Conservation (phyloP, 106 monocot genomes). For the Iris macrosiphon region DNA sequence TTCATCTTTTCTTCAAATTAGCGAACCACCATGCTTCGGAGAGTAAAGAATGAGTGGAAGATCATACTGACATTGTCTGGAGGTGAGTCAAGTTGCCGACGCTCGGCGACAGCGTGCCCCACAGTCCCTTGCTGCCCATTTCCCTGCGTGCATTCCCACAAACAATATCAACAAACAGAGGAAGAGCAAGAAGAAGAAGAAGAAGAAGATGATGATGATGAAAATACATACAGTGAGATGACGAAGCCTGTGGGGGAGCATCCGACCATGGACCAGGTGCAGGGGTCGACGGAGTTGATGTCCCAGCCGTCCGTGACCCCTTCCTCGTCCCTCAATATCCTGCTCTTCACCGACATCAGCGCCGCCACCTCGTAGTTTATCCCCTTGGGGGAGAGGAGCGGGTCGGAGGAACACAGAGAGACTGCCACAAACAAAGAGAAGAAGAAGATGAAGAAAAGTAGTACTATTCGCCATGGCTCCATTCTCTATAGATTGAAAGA, state of each 20-base stretch:
- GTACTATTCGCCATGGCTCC: too few relatives aligned
- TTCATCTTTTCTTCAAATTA: too few relatives aligned
- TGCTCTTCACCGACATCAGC: conserved; percentile 85
- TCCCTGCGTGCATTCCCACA: too few relatives aligned
- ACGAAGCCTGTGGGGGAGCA: conserved; percentile 89
- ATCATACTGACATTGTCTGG: conserved; percentile 81
- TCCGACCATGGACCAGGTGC: conserved; percentile 94
- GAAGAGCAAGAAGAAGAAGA: neutral
- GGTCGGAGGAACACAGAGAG: conserved; percentile 42
- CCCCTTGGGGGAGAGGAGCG: conserved; percentile 81
- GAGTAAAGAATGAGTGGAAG: too few relatives aligned
- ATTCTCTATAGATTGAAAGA: too few relatives aligned
- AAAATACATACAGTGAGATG: conserved; percentile 52
- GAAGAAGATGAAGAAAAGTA: too few relatives aligned
- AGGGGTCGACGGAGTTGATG: conserved; percentile 94
- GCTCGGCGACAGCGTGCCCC: conserved; percentile 64
- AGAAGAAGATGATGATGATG: conserved; percentile 3
- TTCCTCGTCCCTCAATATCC: conserved; percentile 58
- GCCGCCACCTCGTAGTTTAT: conserved; percentile 97
- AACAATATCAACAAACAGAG: neutral
- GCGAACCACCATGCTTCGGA: too few relatives aligned
- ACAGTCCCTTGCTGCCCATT: conserved; percentile 77
- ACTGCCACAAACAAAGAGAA: neutral
- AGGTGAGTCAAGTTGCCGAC: conserved; percentile 88
- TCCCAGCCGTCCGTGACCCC: conserved; percentile 88